Evolutionary conservation across 2,329 filamentous ascomycete genomes (phyloP), one percentile per base, ranked within the genome.

Genomic region (Dactylellina leptospora): DNA sequence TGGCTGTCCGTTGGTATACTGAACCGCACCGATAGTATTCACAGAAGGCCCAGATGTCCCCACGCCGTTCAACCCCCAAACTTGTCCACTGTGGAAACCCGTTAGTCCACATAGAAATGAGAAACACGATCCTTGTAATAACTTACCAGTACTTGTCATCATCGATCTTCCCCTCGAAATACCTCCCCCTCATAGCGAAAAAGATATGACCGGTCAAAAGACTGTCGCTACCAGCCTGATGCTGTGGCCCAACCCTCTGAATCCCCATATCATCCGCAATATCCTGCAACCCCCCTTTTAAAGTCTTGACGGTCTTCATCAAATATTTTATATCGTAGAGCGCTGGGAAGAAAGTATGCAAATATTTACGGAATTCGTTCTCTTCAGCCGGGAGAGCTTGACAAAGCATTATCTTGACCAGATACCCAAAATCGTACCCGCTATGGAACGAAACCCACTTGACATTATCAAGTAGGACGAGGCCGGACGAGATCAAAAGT

Each of bases 361-460:
- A 91, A 50, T 93, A 86, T 77, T 89, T 86, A 78, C 96, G 90
- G 79, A 97, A 99, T 74, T 95, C 89, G 53, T 88, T 85, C 79
- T 97, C 95, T 76, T 96, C 92, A 76, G 92, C 90, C 0, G 95
- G 95, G 5, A 99, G 84, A 45, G 89, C 87, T 75, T 88, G 86
- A 81, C 90, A 90, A 64, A 91, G 89, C 79, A 99, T 88, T 66
- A 97, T 88, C 82, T 99, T 99, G 78, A 96, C 93, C 48, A 99
- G 84, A 78, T 97, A 97, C 51, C 93, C 95, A 81, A 99, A 97
- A 82, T 99, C 95, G 81, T 99, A 99, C 72, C 93, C 95, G 25
- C 92, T 95, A 80, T 99, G 95, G 81, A 97, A 97, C 2, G 92
- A 96, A 74, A 99, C 91, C 95, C 95, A 99, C 79, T 92, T 89